Evolutionary conservation across 1,284 basidiomycete genomes (phyloP), one percentile per base, ranked within the genome.

Genomic region (Mycosarcoma mackinlayi): DNA sequence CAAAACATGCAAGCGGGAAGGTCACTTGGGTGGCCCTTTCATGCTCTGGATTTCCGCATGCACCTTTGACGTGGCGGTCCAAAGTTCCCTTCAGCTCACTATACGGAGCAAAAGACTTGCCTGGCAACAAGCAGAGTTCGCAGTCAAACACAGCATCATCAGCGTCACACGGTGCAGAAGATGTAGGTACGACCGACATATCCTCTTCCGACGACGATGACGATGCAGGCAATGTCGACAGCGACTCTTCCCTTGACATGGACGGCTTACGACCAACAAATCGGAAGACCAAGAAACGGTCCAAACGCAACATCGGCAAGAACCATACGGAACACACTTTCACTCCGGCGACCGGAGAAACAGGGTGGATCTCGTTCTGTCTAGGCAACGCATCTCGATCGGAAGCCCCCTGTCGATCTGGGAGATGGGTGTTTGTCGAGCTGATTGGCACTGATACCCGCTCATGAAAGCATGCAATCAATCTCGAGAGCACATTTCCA

Each of bases 11-110:
- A 9, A 16, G 9, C 11, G 46, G 44, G 28, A 47, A 34, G 21
- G 30, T 24, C 8, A 21, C 46, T 3, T 72, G 73, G 71, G 67
- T 65, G 4, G 42, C 45, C 1, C 24, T 75, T 11, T 58, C 63
- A 11, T 63, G 65, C n/a, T 27, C 49, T 0, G 76, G 76, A 3
- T 78, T 70, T 16, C 41, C 64, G 7, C 71, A 78, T 35, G 59
- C 76, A 8, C 76, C 76, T 10, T 40, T 78, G 9, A 64, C 71
- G 2, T 78, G 76, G 76, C 52, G 65, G 16, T 50, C 55, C 35
- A 65, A 64, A 30, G 35, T 60, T 6, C 44, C 70, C 0, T 44
- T 58, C 21, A 63, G 59, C 53, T 55, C 53, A 1, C 14, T 56
- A 14, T 61, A 62, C 38, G 69, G 64, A 1, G 58, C 62, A 4